A percentile compares a stretch with the other conserved stretches of the same genome.
Evolutionary conservation across 306 rosid species (phyloP).

Genomic region (Pterocarpus macrocarpus): DNA sequence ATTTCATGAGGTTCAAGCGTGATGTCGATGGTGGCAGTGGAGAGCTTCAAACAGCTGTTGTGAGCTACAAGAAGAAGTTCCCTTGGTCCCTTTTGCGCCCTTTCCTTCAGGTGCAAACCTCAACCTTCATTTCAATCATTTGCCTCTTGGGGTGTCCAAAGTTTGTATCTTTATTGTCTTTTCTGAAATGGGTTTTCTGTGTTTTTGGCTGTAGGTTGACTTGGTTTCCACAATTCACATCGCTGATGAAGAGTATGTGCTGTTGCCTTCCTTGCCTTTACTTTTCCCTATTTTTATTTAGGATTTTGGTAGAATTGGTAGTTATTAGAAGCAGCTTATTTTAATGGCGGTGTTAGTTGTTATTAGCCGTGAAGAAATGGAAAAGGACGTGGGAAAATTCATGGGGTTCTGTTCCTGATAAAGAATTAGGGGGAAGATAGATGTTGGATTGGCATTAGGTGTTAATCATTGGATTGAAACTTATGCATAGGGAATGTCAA

Average conservation of each 20-base stretch:
- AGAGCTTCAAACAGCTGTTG: constrained; percentile 87
- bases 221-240: constrained; percentile 97
- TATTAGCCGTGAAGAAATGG: neutral
- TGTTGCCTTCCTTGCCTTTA: constrained; percentile 42
- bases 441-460: constrained; percentile 28
- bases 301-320: neutral
- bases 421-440: constrained; percentile 4
- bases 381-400: constrained; percentile 5
- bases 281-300: neutral
- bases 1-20: constrained; percentile 87
- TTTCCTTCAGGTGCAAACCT: constrained; percentile 69
- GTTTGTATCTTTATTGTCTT: constrained; percentile 25
- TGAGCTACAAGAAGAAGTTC: constrained; percentile 78
- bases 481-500: constrained; percentile 8
- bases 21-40: constrained; percentile 66
- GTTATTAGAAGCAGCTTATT: constrained; percentile 24
- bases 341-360: constrained; percentile 2
- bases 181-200: constrained; percentile 31
- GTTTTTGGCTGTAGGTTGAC: constrained; percentile 72
- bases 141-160: neutral
- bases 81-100: constrained; percentile 89
- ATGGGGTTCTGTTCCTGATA: constrained; percentile 26
- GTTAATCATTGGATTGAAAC: constrained; percentile 7
- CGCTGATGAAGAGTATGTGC: constrained; percentile 88
- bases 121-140: neutral